Evolutionary conservation across 2,329 filamentous ascomycete species (phyloP).

Genomic region (Gaeumannomyces tritici): DNA sequence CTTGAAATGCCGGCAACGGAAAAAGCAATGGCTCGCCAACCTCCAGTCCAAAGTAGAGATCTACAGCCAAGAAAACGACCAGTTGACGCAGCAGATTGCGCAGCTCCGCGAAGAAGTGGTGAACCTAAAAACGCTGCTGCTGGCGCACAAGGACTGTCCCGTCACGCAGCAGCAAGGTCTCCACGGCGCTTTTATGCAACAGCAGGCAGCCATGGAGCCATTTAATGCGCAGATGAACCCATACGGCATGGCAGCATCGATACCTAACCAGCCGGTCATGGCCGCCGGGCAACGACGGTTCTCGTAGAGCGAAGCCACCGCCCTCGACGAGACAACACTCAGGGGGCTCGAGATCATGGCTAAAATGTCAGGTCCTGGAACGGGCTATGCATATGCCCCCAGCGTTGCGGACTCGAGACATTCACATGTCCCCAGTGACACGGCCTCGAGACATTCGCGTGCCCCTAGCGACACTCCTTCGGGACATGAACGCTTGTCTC

Average conservation of each 20-base stretch:
- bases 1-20: slow-evolving; percentile 91
- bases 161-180: slow-evolving; percentile 82
- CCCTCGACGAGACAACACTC: not conserved
- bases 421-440: not conserved
- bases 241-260: slow-evolving; percentile 45
- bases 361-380: not conserved
- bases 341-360: no score
- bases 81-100: slow-evolving; percentile 71
- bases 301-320: slow-evolving; percentile 28
- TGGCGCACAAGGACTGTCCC: slow-evolving; percentile 94
- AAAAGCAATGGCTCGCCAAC: slow-evolving; percentile 98
- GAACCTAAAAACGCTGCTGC: slow-evolving; percentile 81
- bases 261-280: slow-evolving; percentile 44
- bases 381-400: not conserved
- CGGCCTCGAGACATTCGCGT: not conserved
- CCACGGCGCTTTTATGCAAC: slow-evolving; percentile 45
- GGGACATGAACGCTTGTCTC: not conserved
- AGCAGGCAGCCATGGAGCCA: slow-evolving; percentile 35
- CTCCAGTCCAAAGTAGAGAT: slow-evolving; percentile 91
- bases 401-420: no score
- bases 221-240: slow-evolving; percentile 48
- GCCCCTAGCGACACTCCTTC: not conserved
- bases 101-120: slow-evolving; percentile 87
- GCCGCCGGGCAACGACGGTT: slow-evolving; percentile 46
- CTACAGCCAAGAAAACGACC: slow-evolving; percentile 86